These are phyloP conservation scores for Ophiostoma piceae DNA, from an alignment of 2,329 filamentous ascomycete species.

Conservation along the genomic window DNA sequence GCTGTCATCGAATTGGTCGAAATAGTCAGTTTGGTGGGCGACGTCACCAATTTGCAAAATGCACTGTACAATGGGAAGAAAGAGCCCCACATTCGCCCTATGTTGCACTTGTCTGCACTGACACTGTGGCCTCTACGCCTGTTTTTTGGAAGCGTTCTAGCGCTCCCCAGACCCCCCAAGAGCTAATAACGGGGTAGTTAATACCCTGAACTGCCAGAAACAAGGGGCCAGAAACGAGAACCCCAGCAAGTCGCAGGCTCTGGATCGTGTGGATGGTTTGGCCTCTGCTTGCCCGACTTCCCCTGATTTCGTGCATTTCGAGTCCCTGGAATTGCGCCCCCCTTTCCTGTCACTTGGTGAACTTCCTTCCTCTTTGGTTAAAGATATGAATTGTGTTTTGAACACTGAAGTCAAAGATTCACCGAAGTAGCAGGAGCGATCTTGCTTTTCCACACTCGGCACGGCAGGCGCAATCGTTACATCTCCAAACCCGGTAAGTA, in stretches of 20 bases:
- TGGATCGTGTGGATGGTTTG: neutral
- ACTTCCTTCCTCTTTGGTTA: neutral
- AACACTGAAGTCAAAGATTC: neutral
- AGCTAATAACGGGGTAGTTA: neutral
- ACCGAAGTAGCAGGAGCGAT: neutral
- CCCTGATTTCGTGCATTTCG: neutral
- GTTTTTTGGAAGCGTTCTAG: neutral
- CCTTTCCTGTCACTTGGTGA: neutral
- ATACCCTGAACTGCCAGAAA: neutral
- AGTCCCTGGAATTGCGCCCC: neutral
- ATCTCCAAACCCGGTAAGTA: neutral
- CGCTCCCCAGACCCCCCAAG: neutral
- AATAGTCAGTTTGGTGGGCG: conserved; percentile 13
- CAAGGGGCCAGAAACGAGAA: neutral
- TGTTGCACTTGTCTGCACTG: conserved; percentile 19
- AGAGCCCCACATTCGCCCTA: conserved; percentile 16
- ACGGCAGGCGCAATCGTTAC: neutral
- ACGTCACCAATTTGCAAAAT: conserved; percentile 21
- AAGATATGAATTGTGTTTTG: neutral
- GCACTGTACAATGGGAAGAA: neutral
- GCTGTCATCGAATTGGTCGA: neutral
- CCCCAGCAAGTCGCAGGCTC: neutral
- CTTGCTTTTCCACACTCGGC: neutral
- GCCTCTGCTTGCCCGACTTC: conserved; percentile 1
- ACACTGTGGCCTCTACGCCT: conserved; percentile 23